Evolutionary conservation across 345 rosid species (phyloP), one percentile per base, ranked within the genome.

Genomic region (Populus simonii): DNA sequence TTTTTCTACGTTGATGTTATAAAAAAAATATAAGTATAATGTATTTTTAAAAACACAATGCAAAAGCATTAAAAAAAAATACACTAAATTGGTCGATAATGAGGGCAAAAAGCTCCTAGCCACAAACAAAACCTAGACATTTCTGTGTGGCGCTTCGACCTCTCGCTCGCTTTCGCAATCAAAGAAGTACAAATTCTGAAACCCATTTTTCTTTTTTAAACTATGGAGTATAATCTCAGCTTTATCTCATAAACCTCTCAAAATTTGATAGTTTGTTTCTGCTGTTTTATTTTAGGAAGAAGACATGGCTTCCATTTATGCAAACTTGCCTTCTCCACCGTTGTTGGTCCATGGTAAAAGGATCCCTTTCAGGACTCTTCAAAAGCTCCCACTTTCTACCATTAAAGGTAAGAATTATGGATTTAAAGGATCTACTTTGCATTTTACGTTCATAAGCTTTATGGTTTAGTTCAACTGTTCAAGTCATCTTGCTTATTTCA

Each of bases 251-350:
- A 6, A 3, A 17, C 61, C 67, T 63, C 9, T 25, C 70, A 68
- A 27, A 74, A 12, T 33, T 66, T 43, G 25, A 59, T 68, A 3
- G 65, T 65, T 74, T 33, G 17, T 59, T 17, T 68, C 23, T 36
- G 13, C 55, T 53, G 7, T 31, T 33, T 20, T 13, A 55, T 74
- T 31, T 29, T 74, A 76, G 23, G 80, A 79, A 84, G 74, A 80
- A 12, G 35, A 29, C 47, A 92, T 90, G 98, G 90, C 93, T 86
- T 88, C 94, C 13, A 66, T 92, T n/a, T 55, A 86, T 75, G 86
- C 90, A 62, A 80, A 27, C 78, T 78, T 88, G 80, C 81, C 85
- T 77, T 47, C 74, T 73, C 78, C 92, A 6, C 81, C 87, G 79
- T 80, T 90, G 72, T 29, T 83, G 79, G 78, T 85, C 15, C 84